Base-by-base conservation (phyloP, 441 rosid species). In the Erodium trifolium region DNA sequence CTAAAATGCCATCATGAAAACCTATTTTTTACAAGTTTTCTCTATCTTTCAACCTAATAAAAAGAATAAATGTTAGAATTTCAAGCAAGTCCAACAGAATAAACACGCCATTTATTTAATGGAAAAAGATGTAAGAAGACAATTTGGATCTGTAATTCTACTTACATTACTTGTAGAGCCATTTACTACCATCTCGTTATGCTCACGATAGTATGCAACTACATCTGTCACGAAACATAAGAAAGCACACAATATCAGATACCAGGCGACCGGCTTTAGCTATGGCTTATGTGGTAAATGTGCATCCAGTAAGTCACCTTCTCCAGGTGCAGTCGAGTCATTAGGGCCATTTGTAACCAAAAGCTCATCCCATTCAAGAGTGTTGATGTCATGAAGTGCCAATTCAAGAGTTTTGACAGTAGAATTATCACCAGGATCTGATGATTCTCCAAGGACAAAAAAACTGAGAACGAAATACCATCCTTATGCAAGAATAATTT, bases 281-380 rank as follows among this genome's bases (percentile, higher is more conserved):
- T 43, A 67, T 37, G 69, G 73, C 34, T 31, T 68, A 34, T 7
- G 43, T 63, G 31, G 23, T 27, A 41, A 35, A 35, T 51, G 65
- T 41, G 23, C 60, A 34, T 43, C 66, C 49, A 73, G 39, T 63
- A 35, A n/a, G 17, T 72, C 81, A 90, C 98, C 95, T 85, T 72
- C 84, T 67, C 69, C 73, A 59, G 82, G 70, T 47, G 41, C 69
- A 65, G 71, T 23, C 27, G 75, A 74, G 72, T 72, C 77, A 72
- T 73, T 81, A 63, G 80, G 73, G 80, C 86, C 87, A 74, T 81
- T 82, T 53, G 82, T 72, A 71, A 86, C 86, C 47, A 91, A 75
- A 70, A 88, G 96, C 73, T 95, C 96, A 72, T 95, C 98, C 99
- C 99, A 95, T 67, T 92, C 99, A 76, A 95, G 94, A 3, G 97